phyloP scores from a whole-genome alignment of 768 basidiomycete genomes.

The Tulasnella sp. region DNA sequence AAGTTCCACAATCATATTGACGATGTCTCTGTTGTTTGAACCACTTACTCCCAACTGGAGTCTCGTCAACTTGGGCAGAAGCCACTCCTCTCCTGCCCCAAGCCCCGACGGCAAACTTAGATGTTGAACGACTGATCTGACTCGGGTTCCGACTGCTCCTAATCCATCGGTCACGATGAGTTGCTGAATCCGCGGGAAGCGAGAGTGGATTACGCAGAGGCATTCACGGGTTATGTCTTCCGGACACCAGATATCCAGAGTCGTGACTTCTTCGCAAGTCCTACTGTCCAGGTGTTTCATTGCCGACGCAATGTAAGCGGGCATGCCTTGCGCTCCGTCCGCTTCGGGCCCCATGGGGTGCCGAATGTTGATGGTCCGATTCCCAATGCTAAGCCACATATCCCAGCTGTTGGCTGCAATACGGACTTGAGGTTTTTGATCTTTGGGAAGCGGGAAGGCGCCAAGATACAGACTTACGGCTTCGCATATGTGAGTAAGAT shows the following conservation, averaged over 20 bases:
- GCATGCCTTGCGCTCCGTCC: background rate
- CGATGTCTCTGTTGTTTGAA: background rate
- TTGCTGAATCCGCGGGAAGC: background rate
- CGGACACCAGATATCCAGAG: background rate
- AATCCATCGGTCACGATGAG: background rate
- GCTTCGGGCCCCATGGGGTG: too few species aligned
- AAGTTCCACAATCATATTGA: too few species aligned
- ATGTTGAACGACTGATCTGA: background rate
- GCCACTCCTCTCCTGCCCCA: background rate
- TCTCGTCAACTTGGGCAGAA: background rate
- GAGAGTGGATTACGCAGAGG: background rate
- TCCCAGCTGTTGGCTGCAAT: background rate
- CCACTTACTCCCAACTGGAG: background rate
- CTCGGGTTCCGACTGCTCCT: background rate
- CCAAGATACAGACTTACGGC: background rate
- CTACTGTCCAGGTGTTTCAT: background rate
- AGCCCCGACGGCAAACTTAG: background rate
- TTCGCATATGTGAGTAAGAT: background rate
- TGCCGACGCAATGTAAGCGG: background rate
- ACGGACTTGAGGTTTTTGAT: background rate
- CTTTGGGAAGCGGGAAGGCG: background rate
- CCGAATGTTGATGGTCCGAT: background rate
- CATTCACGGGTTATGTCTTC: background rate
- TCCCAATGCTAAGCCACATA: background rate
- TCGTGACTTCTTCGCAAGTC: background rate